Evolutionary conservation across 306 rosid genomes (phyloP).

Genomic region (Sechiopsis laciniata): DNA sequence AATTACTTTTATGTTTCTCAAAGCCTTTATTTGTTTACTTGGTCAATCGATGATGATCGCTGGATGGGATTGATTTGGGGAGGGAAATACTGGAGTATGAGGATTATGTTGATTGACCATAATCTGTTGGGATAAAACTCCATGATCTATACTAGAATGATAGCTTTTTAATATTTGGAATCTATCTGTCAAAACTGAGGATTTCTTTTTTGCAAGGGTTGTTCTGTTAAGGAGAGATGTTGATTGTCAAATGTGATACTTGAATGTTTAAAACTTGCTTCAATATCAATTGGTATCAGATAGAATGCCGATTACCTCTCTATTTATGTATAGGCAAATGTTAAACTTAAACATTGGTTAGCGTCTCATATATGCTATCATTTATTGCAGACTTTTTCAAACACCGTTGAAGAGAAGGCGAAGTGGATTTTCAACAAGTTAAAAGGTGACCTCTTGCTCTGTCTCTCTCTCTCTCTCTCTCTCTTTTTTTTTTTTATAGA

Average conservation of each 20-base stretch:
- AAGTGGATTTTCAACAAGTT: conserved; percentile 95
- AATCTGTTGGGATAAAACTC: neutral
- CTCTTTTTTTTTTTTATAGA: neutral
- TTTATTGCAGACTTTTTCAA: conserved; percentile 69
- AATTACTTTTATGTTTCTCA: neutral
- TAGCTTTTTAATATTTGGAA: neutral
- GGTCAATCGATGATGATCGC: too few species aligned
- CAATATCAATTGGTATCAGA: neutral
- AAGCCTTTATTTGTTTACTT: too few species aligned
- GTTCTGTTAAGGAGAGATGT: neutral
- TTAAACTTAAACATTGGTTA: neutral
- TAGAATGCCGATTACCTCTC: neutral
- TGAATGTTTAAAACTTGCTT: neutral
- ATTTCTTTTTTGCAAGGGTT: neutral
- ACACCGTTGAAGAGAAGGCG: conserved; percentile 89
- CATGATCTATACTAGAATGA: neutral
- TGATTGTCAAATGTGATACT: too few species aligned
- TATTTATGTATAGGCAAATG: neutral
- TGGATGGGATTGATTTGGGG: neutral
- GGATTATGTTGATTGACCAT: neutral
- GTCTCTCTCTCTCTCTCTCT: neutral
- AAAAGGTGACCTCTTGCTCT: conserved; percentile 48
- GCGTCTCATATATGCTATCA: conserved; percentile 4
- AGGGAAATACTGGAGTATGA: neutral
- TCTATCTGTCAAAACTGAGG: neutral